Percentiles rank a stretch among this genome's conserved stretches.
Conservation (phyloP, 208 protist genomes). For the Leishmania arabica region DNA sequence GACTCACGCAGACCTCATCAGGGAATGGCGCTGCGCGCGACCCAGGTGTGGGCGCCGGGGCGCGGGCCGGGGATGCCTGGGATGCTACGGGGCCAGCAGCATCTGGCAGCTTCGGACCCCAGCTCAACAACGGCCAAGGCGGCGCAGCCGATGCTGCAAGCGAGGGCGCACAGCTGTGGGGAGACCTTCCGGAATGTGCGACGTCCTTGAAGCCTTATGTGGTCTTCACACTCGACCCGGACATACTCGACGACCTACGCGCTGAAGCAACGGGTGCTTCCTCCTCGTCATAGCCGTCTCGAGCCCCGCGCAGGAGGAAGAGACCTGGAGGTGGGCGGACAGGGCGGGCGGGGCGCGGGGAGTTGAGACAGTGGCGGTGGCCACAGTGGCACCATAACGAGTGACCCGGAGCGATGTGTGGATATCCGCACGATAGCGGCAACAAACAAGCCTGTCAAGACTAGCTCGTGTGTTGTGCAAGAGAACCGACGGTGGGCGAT, state of each 20-base stretch:
- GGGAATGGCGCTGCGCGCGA: background rate
- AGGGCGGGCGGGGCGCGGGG: background rate
- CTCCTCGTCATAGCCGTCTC: background rate
- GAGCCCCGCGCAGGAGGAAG: background rate
- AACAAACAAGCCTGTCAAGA: too few relatives aligned
- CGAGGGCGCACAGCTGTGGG: background rate
- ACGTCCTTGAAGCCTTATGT: slow-evolving; percentile 46
- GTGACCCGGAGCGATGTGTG: too few relatives aligned
- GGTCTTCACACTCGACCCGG: slow-evolving; percentile 56
- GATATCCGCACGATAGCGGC: too few relatives aligned
- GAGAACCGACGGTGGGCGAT: too few relatives aligned
- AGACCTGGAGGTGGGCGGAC: background rate
- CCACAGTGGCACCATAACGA: too few relatives aligned
- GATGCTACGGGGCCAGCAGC: background rate
- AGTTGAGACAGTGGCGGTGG: too few relatives aligned
- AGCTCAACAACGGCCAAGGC: background rate
- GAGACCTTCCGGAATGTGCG: slow-evolving; percentile 22
- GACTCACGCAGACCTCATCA: background rate
- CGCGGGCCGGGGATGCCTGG: background rate
- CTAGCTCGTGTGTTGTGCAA: too few relatives aligned
- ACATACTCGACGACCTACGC: slow-evolving; percentile 37
- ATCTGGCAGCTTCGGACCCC: background rate
- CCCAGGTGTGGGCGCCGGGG: background rate
- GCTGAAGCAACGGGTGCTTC: background rate
- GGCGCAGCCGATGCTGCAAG: background rate